phyloP scores from a whole-genome alignment of 257 asterid species.

The Plantago elongata region DNA sequence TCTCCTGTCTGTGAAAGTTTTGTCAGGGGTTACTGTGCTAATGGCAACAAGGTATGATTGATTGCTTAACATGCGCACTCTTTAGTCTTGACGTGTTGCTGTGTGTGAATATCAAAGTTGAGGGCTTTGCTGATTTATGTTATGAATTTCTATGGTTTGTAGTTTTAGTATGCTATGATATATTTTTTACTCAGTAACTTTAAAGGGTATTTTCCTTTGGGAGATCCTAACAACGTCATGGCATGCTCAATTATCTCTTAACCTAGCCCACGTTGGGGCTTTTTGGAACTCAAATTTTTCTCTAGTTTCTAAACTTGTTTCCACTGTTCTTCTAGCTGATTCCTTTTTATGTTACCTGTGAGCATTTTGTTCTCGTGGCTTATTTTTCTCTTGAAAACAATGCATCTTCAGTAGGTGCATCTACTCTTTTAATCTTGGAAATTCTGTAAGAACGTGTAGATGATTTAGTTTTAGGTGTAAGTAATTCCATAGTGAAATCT shows the following conservation, averaged over 20 bases:
- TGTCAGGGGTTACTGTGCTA: constrained; percentile 90
- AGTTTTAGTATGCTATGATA: neutral
- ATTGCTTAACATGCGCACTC: constrained; percentile 23
- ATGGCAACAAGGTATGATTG: constrained; percentile 86
- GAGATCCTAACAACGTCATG: no score
- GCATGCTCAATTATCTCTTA: no score
- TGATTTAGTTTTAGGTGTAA: constrained; percentile 1
- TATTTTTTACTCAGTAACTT: neutral
- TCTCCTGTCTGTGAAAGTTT: constrained; percentile 75
- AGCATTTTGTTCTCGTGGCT: neutral
- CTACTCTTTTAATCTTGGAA: neutral
- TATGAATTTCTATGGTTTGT: constrained; percentile 5
- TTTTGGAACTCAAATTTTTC: no score
- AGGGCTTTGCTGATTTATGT: neutral
- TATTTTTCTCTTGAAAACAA: neutral
- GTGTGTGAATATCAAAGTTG: neutral
- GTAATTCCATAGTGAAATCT: constrained; percentile 7
- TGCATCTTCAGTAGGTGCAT: constrained; percentile 1
- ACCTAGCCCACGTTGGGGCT: no score
- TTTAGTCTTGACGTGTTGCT: neutral
- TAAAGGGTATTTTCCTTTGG: neutral
- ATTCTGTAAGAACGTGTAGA: neutral
- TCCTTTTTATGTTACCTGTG: neutral
- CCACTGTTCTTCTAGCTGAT: neutral
- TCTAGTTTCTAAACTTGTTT: no score